Evolutionary conservation across 164 flowering plant species (phyloP).

Genomic region (Annona cherimola): DNA sequence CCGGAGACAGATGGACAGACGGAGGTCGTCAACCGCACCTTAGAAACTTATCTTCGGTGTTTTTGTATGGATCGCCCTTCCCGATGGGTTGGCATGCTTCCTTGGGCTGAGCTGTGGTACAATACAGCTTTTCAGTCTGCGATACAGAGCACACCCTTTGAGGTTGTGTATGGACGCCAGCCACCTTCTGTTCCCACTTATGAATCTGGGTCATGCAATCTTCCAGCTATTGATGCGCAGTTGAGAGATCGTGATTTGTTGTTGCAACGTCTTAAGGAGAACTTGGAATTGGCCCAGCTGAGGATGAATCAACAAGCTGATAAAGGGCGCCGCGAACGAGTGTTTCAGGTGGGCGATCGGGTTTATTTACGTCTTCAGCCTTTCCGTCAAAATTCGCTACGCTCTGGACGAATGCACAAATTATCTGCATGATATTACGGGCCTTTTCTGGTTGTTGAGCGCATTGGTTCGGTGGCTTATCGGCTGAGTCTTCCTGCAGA

Average conservation of each 20-base stretch:
- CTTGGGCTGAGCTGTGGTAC: constrained; percentile 3
- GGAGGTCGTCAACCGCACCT: neutral
- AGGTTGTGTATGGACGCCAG: neutral
- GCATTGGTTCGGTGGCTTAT: no score
- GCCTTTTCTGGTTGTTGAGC: no score
- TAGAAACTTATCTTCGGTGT: neutral
- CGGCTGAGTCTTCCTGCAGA: no score
- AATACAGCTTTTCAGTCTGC: neutral
- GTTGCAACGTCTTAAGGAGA: neutral
- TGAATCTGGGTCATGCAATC: no score
- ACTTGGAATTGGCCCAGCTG: neutral
- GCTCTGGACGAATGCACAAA: no score
- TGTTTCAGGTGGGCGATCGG: neutral
- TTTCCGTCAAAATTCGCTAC: no score
- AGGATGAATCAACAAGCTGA: neutral
- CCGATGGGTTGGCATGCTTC: neutral
- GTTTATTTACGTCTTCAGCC: neutral
- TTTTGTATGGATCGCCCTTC: neutral
- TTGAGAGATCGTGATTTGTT: neutral
- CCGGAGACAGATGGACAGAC: constrained; percentile 5
- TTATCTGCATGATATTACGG: no score
- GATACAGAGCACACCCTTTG: neutral
- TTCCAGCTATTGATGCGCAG: neutral
- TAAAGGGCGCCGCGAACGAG: neutral
- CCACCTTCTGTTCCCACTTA: neutral